Evolutionary conservation across 2,329 filamentous ascomycete genomes (phyloP).

Genomic region (Neocatenulostroma microsporum): DNA sequence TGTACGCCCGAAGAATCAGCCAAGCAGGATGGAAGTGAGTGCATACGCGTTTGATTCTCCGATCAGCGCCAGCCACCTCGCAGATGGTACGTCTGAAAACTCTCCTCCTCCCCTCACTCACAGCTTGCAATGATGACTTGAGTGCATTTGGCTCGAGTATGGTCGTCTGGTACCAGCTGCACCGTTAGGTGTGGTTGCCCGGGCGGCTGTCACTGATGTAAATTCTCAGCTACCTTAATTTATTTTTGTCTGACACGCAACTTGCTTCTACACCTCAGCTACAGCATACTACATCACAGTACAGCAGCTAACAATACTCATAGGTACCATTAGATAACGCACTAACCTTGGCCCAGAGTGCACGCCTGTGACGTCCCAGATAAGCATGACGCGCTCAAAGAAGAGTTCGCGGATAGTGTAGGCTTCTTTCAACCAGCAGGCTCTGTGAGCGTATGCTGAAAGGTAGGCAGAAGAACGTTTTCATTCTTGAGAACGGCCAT

Average conservation of each 20-base stretch:
- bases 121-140: conserved; percentile 82
- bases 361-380: conserved; percentile 90
- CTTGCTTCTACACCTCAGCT: too few relatives aligned
- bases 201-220: conserved; percentile 86
- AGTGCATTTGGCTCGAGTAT: conserved; percentile 99
- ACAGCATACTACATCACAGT: neutral
- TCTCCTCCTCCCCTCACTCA: conserved; percentile 9
- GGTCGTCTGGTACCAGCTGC: conserved; percentile 52
- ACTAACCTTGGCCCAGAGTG: conserved; percentile 55
- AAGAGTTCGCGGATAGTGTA: conserved; percentile 86
- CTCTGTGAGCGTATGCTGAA: conserved; percentile 35
- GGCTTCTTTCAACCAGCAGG: conserved; percentile 36
- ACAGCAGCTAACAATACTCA: conserved; percentile 13
- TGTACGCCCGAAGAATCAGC: conserved; percentile 87
- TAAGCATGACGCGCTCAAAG: conserved; percentile 69
- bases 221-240: conserved; percentile 95
- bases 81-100: conserved; percentile 29
- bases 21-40: conserved; percentile 93
- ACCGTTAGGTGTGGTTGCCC: conserved; percentile 60
- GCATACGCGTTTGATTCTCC: conserved; percentile 10
- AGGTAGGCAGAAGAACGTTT: conserved; percentile 61
- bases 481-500: conserved; percentile 89
- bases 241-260: conserved; percentile 69
- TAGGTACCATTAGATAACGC: conserved; percentile 8
- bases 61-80: neutral